These are phyloP conservation scores for Neoarthrinium moseri DNA, from an alignment of 2,329 filamentous ascomycete genomes.

Conservation along the genomic window DNA sequence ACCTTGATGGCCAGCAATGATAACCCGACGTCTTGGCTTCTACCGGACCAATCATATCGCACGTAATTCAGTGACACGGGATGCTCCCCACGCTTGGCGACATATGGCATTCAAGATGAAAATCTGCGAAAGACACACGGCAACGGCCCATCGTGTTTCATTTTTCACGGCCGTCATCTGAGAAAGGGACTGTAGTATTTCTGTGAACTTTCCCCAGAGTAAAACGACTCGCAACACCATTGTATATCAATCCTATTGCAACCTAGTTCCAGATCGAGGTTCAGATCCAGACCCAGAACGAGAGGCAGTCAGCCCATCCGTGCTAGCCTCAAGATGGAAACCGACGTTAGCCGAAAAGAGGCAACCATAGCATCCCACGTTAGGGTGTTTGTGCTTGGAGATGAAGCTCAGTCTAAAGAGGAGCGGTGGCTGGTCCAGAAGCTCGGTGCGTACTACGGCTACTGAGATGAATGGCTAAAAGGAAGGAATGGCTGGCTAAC, in stretches of 20 bases:
- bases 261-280: neutral
- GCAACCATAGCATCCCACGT: neutral
- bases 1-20: conserved; percentile 4
- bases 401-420: conserved; percentile 15
- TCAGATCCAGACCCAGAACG: no score
- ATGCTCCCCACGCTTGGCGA: conserved; percentile 6
- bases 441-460: conserved; percentile 20
- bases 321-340: neutral
- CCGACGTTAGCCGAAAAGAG: neutral
- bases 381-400: conserved; percentile 6
- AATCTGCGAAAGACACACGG: no score
- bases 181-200: neutral
- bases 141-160: no score
- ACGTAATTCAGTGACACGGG: neutral
- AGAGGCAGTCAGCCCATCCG: neutral
- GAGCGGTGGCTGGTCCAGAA: conserved; percentile 28
- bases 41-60: neutral
- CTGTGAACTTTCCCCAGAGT: neutral
- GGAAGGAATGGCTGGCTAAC: neutral
- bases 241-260: neutral
- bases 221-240: no score
- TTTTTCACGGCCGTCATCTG: neutral
- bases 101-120: neutral
- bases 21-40: neutral
- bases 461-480: no score